phyloP scores from a whole-genome alignment of 2,329 filamentous ascomycete species.

The Graphilbum sp. region DNA sequence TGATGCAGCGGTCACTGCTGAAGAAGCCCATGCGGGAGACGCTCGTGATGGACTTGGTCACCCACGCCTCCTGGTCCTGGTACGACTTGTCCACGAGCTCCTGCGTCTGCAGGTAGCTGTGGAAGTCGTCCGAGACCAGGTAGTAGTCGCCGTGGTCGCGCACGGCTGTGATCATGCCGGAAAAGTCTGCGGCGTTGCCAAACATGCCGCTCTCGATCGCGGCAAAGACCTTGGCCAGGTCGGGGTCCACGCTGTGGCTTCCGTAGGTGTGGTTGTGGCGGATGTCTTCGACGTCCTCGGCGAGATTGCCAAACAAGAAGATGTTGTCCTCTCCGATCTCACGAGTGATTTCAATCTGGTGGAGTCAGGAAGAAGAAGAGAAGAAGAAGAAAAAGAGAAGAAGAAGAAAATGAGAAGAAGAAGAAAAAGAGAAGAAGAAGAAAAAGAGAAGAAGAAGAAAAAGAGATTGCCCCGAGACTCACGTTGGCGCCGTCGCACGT shows the following conservation, averaged over 20 bases:
- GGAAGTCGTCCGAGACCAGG: conserved; percentile 92
- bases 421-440: conserved; percentile 4
- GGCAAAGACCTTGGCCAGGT: conserved; percentile 67
- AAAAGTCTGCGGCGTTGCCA: conserved; percentile 62
- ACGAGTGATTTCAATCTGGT: conserved; percentile 84
- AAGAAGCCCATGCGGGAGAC: conserved; percentile 97
- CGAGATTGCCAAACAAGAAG: conserved; percentile 91
- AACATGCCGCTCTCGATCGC: conserved; percentile 68
- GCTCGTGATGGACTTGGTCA: conserved; percentile 74
- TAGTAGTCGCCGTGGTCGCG: conserved; percentile 94
- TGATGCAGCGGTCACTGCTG: conserved; percentile 84
- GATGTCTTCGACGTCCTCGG: conserved; percentile 92
- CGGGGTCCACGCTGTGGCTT: conserved; percentile 57
- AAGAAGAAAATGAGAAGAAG: not conserved
- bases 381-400: not conserved
- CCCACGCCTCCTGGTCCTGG: conserved; percentile 82
- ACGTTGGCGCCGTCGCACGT: conserved; percentile 97
- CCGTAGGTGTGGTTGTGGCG: conserved; percentile 82
- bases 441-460: not conserved
- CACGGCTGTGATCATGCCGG: conserved; percentile 70
- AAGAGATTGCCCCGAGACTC: too few species aligned
- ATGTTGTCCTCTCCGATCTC: conserved; percentile 96
- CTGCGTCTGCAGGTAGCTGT: conserved; percentile 85
- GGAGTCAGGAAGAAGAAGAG: conserved; percentile 4
- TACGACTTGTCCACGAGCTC: conserved; percentile 82